These are phyloP conservation scores for Mucuna pruriens DNA, from an alignment of 306 rosid genomes.

Conservation along the genomic window DNA sequence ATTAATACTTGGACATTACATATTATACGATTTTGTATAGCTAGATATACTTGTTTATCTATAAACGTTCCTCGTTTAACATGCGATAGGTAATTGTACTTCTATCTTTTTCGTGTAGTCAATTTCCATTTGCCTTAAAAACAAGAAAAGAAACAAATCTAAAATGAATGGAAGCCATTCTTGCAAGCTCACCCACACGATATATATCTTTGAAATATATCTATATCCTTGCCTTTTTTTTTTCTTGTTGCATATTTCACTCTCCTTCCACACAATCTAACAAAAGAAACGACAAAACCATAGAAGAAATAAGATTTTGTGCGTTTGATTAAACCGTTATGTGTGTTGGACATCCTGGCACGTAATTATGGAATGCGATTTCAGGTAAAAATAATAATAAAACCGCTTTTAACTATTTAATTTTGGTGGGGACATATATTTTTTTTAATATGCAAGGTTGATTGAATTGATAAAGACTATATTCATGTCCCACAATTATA, in stretches of 20 bases:
- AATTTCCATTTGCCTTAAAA: conserved; percentile 34
- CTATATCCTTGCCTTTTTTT: neutral
- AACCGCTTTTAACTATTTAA: neutral
- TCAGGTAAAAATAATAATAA: conserved; percentile 23
- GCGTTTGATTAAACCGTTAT: conserved; percentile 45
- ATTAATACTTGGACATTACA: neutral
- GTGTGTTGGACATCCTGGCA: conserved; percentile 68
- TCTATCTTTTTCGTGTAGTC: conserved; percentile 42
- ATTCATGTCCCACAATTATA: too few relatives aligned
- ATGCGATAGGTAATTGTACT: neutral
- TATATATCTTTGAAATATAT: neutral
- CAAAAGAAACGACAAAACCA: conserved; percentile 65
- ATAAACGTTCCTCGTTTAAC: neutral
- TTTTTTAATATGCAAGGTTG: too few relatives aligned
- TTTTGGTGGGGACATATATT: conserved; percentile 4
- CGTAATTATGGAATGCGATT: conserved; percentile 51
- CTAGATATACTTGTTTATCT: neutral
- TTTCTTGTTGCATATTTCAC: neutral
- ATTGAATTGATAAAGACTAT: too few relatives aligned
- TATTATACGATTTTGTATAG: neutral
- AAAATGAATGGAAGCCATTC: conserved; percentile 42
- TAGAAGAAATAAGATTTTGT: conserved; percentile 67
- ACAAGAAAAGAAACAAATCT: conserved; percentile 41
- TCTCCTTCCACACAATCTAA: conserved; percentile 35
- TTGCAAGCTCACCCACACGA: conserved; percentile 41